Evolutionary conservation across 345 rosid genomes (phyloP), one percentile per base, ranked within the genome.

Genomic region (Trapa bicornis): DNA sequence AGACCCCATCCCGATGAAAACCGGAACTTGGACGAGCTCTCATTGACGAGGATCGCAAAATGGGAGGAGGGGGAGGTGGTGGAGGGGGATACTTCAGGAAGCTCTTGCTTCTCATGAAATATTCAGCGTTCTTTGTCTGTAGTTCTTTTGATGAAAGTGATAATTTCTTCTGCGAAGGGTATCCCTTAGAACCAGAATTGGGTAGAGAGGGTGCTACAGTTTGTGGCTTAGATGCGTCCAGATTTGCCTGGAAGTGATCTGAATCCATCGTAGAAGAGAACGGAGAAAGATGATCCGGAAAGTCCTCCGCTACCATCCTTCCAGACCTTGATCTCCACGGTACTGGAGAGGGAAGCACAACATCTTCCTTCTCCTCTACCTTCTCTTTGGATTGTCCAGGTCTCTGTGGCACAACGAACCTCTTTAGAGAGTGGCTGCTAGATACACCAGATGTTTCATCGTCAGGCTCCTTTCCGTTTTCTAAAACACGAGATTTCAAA

Each of bases 321-420:
- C 89, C 87, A 29, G 95, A 91, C 70, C 95, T 83, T 65, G 99
- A 85, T 47, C 87, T 77, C 99, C 99, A 94, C 10, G 99, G 99
- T 71, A 91, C 84, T 33, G 99, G 99, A 43, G 99, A 94, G 66
- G 95, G 96, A 79, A 94, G 95, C 16, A 83, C 97, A 67, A 80
- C 78, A 61, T 70, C 80, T 14, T 76, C 82, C 37, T 75, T 70
- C 64, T 73, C 39, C 48, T 71, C 70, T 64, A 70, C 37, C 58
- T 76, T 71, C 57, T 73, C 77, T 71, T 60, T 80, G 58, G 68
- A 63, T 57, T 73, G 73, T 9, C 14, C 65, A 14, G 64, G 63
- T 68, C 81, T 83, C 62, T 38, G 65, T n/a, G 71, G 29, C 29
- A 22, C 29, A 22, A 22, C 29, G 29, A 22, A 22, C 29, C 29